A percentile compares a stretch with the other conserved stretches of the same genome.
These are phyloP conservation scores for Ceratobasidium sp. DNA, from an alignment of 1,284 basidiomycete species.

Conservation along the genomic window DNA sequence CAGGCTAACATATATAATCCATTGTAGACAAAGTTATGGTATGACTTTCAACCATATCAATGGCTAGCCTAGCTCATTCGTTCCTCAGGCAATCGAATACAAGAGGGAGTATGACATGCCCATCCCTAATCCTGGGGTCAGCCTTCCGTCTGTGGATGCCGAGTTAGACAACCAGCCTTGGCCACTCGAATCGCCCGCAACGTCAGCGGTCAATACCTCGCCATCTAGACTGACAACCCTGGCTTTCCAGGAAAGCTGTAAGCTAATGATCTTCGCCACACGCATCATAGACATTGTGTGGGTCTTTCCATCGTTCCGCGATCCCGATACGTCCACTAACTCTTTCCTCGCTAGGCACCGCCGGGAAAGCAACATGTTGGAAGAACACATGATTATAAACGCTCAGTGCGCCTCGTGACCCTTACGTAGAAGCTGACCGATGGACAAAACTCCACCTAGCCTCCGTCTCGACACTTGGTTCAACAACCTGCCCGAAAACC, in stretches of 20 bases:
- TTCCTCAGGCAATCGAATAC: slow-evolving; percentile 12
- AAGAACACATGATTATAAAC: slow-evolving; percentile 30
- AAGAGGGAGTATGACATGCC: slow-evolving; percentile 66
- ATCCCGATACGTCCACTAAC: not conserved
- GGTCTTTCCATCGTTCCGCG: slow-evolving; percentile 50
- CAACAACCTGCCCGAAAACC: slow-evolving; percentile 63
- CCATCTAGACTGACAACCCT: slow-evolving; percentile 56
- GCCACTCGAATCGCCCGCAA: not conserved
- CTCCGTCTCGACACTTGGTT: slow-evolving; percentile 71
- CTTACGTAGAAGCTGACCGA: not conserved
- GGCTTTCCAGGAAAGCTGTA: slow-evolving; percentile 65
- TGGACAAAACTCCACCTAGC: slow-evolving; percentile 53
- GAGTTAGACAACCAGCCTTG: slow-evolving; percentile 25
- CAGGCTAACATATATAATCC: slow-evolving; percentile 14
- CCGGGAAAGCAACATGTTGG: not conserved
- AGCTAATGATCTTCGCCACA: slow-evolving; percentile 65
- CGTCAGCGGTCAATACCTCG: not conserved
- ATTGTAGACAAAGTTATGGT: slow-evolving; percentile 36
- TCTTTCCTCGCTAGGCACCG: not conserved
- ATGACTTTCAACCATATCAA: slow-evolving; percentile 46
- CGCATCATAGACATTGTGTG: slow-evolving; percentile 69
- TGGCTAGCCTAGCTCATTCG: not conserved
- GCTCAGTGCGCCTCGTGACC: not conserved
- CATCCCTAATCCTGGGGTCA: slow-evolving; percentile 49
- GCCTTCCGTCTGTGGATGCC: not conserved